Evolutionary conservation across 1,139 yeast genomes (phyloP), one percentile per base, ranked within the genome.

Genomic region (Geotrichum restrictum): DNA sequence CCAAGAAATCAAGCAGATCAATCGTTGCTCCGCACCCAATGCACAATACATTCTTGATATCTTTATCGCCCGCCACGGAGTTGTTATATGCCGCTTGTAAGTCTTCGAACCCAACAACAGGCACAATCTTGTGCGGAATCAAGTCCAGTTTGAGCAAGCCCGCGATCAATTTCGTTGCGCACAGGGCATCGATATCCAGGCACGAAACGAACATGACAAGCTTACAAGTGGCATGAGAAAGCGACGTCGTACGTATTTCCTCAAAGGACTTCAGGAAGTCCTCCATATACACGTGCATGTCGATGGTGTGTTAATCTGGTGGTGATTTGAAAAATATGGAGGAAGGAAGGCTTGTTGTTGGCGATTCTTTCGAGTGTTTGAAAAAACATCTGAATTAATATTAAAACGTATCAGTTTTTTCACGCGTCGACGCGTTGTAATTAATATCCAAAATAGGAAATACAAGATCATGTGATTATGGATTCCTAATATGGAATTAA

Each of bases 21-120:
- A 91, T 79, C 78, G 87, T 82, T 14, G 95, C 95, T n/a, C 98
- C 98, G 70, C 97, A 93, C 0, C 98, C 98, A 1, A 94, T 72
- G 45, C 91, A 73, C 3, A 94, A 69, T 11, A 93, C 85, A 63
- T 85, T 89, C 13, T 81, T 71, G n/a, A 93, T 82, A 53, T 88
- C 94, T 1, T 24, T 37, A 21, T 53, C 53, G 10, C 48, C 37
- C 10, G 72, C 76, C 62, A 91, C 97, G 41, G 93, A 70, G 52
- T 77, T 77, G 10, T 62, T 56, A 64, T 81, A 91, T 65, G 85
- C 88, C 34, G 63, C 65, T 57, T 80, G 80, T 60, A 94, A 73
- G 62, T 91, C 97, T 10, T 83, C 72, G 64, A 88, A 93, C 1
- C 99, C 99, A 18, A 88, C 91, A n/a, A 93, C 91, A 0, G 99